A percentile compares a stretch with the other conserved stretches of the same genome.
Evolutionary conservation across 306 rosid species (phyloP).

Genomic region (Arachis hypogaea): DNA sequence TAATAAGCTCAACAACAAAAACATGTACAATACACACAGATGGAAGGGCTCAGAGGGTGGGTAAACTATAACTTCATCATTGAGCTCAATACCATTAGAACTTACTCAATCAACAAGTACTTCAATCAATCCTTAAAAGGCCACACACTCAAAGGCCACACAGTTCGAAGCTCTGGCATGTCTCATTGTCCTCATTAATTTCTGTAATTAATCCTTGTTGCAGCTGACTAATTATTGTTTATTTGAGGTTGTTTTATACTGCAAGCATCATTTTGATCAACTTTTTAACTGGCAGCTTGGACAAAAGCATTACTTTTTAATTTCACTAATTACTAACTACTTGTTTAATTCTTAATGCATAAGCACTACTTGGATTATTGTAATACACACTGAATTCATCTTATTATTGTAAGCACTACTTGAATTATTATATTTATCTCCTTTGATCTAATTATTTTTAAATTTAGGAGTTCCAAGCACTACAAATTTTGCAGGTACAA

Average conservation of each 20-base stretch:
- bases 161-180: no score
- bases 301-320: slow-evolving; percentile 51
- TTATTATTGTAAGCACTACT: background rate
- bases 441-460: slow-evolving; percentile 19
- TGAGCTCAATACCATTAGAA: background rate
- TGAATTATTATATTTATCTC: background rate
- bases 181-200: background rate
- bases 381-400: background rate
- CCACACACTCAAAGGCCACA: background rate
- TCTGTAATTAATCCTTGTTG: slow-evolving; percentile 29
- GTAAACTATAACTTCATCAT: background rate
- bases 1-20: background rate
- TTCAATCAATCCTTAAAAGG: background rate
- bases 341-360: slow-evolving; percentile 15
- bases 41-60: background rate
- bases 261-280: slow-evolving; percentile 96
- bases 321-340: background rate
- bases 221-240: slow-evolving; percentile 88
- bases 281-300: slow-evolving; percentile 93
- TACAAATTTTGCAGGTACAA: slow-evolving; percentile 60
- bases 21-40: background rate
- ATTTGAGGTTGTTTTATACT: slow-evolving; percentile 83
- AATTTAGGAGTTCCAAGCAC: slow-evolving; percentile 70
- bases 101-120: background rate
- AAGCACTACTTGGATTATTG: slow-evolving; percentile 5